Base-by-base conservation (phyloP, 371 early-diverging fungal species). In the Mortierella sp. region DNA sequence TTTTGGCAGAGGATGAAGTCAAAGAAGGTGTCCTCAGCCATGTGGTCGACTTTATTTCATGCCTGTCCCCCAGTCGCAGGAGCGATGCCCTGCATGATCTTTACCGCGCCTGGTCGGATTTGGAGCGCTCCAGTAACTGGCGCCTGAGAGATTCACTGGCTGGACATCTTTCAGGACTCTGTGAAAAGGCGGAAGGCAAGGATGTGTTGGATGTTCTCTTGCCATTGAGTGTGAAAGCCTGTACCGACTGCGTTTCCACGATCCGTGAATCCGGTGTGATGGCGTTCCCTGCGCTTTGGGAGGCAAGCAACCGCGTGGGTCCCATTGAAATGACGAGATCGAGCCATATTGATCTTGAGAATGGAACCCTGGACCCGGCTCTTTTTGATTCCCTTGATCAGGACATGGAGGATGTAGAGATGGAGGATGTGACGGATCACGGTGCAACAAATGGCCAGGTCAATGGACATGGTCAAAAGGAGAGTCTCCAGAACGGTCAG, bases 21-120 rank as follows among this genome's bases (percentile, higher is more conserved):
- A 87, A 86, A 57, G 87, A 89, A 63, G 89, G 88, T 9, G 87
- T 88, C 0, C 61, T 89, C 51, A 87, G 87, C 23, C 89, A 88
- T 70, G 74, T 87, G 50, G 85, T 86, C 0, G 88, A 88, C 37
- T 89, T 89, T 57, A 66, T 89, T 48, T 81, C 85, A 3, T 84
- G 87, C 9, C 75, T 89, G 57, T 87, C 86, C 0, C 82, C 82
- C 9, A 80, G 81, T 23, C 86, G 84, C 26, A 75, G 88, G 7
- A 87, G 86, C 21, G 84, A 84, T 43, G 86, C 86, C 45, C 76
- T 89, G 19, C 86, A 83, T 1, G 87, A 86, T 48, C 64, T 89
- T 15, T 75, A 81, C 1, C 84, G 84, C 51, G 86, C 87, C 0
- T 89, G 89, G 89, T 82, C 81, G 45, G 89, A 88, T 29, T 84